Percentiles rank a stretch among this genome's conserved stretches.
phyloP scores from a whole-genome alignment of 2,329 filamentous ascomycete species.

The Aspergillus transmontanensis region DNA sequence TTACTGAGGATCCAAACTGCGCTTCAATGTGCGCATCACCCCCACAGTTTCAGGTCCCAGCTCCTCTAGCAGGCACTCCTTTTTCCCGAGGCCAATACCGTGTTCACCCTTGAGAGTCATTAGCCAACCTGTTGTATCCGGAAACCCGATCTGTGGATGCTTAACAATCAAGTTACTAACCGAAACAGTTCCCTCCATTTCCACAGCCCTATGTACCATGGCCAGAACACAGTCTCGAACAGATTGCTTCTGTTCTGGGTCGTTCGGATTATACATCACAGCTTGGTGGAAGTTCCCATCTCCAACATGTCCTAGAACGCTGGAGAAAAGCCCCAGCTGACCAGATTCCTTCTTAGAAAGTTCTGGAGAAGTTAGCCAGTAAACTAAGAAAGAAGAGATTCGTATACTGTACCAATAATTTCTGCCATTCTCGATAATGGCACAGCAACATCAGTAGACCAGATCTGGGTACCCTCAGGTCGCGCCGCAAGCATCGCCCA shows the following conservation, averaged over 20 bases:
- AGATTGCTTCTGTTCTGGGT: constrained; percentile 68
- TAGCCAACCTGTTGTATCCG: not conserved
- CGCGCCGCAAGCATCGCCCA: constrained; percentile 60
- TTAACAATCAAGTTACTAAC: constrained; percentile 23
- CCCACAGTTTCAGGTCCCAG: constrained; percentile 75
- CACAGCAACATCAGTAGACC: constrained; percentile 63
- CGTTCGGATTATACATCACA: constrained; percentile 76
- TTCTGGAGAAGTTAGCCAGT: constrained; percentile 48
- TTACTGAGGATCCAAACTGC: constrained; percentile 78
- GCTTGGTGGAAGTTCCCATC: constrained; percentile 92
- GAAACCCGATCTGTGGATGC: not conserved
- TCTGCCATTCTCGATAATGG: constrained; percentile 59
- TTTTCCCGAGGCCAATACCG: constrained; percentile 81
- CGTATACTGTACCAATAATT: constrained; percentile 51
- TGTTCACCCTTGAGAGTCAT: constrained; percentile 64
- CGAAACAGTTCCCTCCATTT: constrained; percentile 89
- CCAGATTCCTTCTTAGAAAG: constrained; percentile 85
- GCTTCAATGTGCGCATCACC: constrained; percentile 80
- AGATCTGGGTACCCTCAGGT: constrained; percentile 56
- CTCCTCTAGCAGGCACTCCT: constrained; percentile 75
- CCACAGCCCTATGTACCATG: constrained; percentile 80
- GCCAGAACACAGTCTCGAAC: constrained; percentile 78
- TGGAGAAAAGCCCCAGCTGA: constrained; percentile 78
- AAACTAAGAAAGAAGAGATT: too few species aligned
- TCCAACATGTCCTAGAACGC: constrained; percentile 82